Evolutionary conservation across 768 basidiomycete genomes (phyloP), one percentile per base, ranked within the genome.

Genomic region (Russula foetens): DNA sequence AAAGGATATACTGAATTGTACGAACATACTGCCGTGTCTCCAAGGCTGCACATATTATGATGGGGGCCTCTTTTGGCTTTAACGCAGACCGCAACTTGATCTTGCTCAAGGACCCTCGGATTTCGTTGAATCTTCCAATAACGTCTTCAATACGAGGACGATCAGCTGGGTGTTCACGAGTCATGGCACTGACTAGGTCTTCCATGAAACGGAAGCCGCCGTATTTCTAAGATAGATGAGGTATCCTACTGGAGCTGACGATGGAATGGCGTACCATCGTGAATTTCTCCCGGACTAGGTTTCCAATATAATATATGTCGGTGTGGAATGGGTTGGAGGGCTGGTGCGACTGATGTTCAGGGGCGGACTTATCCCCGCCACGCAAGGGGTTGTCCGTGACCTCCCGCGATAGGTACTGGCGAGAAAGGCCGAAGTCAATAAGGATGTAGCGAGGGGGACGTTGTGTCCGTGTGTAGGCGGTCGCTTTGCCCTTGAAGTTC

Each of bases 321-420:
- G 70, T 72, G 7, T 69, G 66, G 56, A 75, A 75, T 1, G 73
- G 73, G 46, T 75, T 67, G 52, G 54, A 66, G 11, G 61, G 62
- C 39, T 9, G 33, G 43, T 2, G 5, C 12, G 39, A 59, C 2
- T 63, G 58, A 52, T 70, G 71, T 63, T 75, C 74, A 7, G 75
- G 74, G 0, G 73, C 71, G 0, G 75, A 67, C 52, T 71, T 73
- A 65, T 83, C 79, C 2, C 74, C 78, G 1, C 78, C 81, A 12
- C 63, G 63, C 5, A 77, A 67, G 0, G 73, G 70, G 1, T 58
- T 23, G 29, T 71, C 74, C 0, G 56, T 63, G 0, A 75, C 57
- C 2, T 72, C 65, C 0, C 67, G 55, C 0, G 73, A 68, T 3
- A 23, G 19, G 28, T 71, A 71, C 3, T 51, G 63, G 26, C 63